Percentiles rank a stretch among this genome's conserved stretches.
Conservation (phyloP, 2,329 filamentous ascomycete genomes). For the Trichoderma aggressivum region DNA sequence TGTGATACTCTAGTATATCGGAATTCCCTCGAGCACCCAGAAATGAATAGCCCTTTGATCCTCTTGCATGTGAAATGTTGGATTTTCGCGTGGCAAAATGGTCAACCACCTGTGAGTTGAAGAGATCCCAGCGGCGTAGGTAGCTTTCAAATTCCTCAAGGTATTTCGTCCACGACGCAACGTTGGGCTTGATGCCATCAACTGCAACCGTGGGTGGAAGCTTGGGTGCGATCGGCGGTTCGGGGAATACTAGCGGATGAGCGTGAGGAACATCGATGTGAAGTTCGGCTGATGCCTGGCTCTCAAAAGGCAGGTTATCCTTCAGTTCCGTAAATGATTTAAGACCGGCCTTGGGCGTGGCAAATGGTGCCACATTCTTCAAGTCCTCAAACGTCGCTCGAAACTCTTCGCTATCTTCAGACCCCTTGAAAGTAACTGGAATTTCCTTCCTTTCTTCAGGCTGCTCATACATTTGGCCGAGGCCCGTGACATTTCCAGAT, state of each 20-base stretch:
- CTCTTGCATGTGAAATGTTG: conserved; percentile 38
- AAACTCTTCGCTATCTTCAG: conserved; percentile 56
- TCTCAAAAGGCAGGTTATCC: conserved; percentile 56
- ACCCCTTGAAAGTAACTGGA: conserved; percentile 43
- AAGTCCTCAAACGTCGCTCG: conserved; percentile 53
- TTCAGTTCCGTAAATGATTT: conserved; percentile 55
- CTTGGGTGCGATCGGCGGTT: conserved; percentile 48
- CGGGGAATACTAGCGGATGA: conserved; percentile 44
- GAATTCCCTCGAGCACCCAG: conserved; percentile 40
- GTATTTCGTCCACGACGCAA: conserved; percentile 49
- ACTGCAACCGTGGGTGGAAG: conserved; percentile 43
- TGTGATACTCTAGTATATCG: conserved; percentile 57
- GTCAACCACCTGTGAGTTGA: conserved; percentile 51
- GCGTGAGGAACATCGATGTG: conserved; percentile 36
- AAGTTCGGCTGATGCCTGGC: conserved; percentile 44
- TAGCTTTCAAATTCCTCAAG: conserved; percentile 52
- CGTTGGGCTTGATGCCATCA: conserved; percentile 42
- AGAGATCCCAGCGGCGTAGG: conserved; percentile 47
- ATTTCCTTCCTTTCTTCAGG: conserved; percentile 25
- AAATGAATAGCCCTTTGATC: conserved; percentile 45
- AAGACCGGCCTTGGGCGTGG: conserved; percentile 46
- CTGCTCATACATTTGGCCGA: conserved; percentile 23
- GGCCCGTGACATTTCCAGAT: conserved; percentile 42
- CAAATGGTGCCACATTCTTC: conserved; percentile 54
- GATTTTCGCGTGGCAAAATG: conserved; percentile 54